Percentiles rank a stretch among this genome's conserved stretches.
Evolutionary conservation across 1,139 yeast genomes (phyloP).

Genomic region (Debaryomycetaceae sp.): DNA sequence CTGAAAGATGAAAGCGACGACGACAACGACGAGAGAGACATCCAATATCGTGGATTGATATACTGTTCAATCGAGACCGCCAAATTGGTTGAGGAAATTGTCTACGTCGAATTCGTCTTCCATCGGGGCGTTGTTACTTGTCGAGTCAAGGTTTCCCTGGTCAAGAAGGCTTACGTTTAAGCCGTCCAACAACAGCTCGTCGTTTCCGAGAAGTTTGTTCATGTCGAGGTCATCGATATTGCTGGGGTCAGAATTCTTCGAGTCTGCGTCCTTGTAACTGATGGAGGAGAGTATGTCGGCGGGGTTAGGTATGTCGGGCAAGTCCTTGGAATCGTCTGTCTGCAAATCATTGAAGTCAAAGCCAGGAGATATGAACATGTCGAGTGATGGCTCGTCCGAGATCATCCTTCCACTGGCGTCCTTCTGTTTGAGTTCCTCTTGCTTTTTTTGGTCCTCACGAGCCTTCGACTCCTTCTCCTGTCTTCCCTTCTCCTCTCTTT

Average conservation of each 20-base stretch:
- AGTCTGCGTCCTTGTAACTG: slow-evolving; percentile 17
- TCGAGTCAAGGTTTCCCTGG: slow-evolving; percentile 25
- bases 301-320: slow-evolving; percentile 32
- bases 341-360: slow-evolving; percentile 9
- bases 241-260: slow-evolving; percentile 5
- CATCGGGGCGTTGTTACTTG: slow-evolving; percentile 14
- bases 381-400: slow-evolving; percentile 6
- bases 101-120: slow-evolving; percentile 47
- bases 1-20: background rate
- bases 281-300: slow-evolving; percentile 37
- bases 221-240: slow-evolving; percentile 31
- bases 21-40: background rate
- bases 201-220: slow-evolving; percentile 40
- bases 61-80: slow-evolving; percentile 22
- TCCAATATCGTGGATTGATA: background rate
- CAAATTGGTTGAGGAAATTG: slow-evolving; percentile 45
- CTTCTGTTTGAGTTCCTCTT: slow-evolving; percentile 8
- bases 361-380: slow-evolving; percentile 8
- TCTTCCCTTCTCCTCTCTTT: slow-evolving; percentile 13
- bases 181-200: slow-evolving; percentile 44
- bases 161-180: slow-evolving; percentile 43
- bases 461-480: slow-evolving; percentile 16
- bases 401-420: slow-evolving; percentile 5
- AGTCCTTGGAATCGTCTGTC: slow-evolving; percentile 8
- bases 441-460: slow-evolving; percentile 9